Evolutionary conservation across 495 filamentous ascomycete genomes (phyloP).

Genomic region (Beverwykella pulmonaria): DNA sequence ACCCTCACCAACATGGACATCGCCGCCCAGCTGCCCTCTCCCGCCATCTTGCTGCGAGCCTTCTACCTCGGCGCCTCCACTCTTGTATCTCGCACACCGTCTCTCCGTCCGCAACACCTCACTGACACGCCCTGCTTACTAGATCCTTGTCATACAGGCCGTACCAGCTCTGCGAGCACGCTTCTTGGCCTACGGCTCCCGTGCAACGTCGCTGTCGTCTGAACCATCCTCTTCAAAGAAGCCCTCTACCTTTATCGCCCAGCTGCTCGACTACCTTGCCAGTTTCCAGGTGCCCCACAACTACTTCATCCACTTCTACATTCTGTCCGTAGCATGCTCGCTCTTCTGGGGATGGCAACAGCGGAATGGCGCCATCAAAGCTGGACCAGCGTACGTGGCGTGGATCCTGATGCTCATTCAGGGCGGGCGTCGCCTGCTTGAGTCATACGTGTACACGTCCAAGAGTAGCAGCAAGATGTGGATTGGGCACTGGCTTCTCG

Average conservation of each 20-base stretch:
- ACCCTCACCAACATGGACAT: not conserved
- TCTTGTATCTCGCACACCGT: conserved; percentile 48
- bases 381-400: conserved; percentile 56
- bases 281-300: conserved; percentile 72
- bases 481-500: conserved; percentile 78
- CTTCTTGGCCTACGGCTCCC: conserved; percentile 63
- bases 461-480: conserved; percentile 76
- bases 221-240: not conserved
- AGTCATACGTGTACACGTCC: conserved; percentile 65
- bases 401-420: conserved; percentile 76
- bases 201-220: conserved; percentile 46
- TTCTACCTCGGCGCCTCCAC: conserved; percentile 47
- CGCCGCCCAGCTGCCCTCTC: not conserved
- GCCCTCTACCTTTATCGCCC: conserved; percentile 24
- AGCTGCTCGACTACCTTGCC: conserved; percentile 56
- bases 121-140: conserved; percentile 36
- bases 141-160: conserved; percentile 60
- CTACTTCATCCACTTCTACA: conserved; percentile 89
- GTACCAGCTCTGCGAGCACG: conserved; percentile 56
- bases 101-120: conserved; percentile 1
- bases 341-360: conserved; percentile 87
- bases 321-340: conserved; percentile 68
- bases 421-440: conserved; percentile 71
- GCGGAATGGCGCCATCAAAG: not conserved
- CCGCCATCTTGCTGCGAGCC: conserved; percentile 28